These are phyloP conservation scores for Puccinia brachypodii DNA, from an alignment of 1,284 basidiomycete genomes.

Conservation along the genomic window DNA sequence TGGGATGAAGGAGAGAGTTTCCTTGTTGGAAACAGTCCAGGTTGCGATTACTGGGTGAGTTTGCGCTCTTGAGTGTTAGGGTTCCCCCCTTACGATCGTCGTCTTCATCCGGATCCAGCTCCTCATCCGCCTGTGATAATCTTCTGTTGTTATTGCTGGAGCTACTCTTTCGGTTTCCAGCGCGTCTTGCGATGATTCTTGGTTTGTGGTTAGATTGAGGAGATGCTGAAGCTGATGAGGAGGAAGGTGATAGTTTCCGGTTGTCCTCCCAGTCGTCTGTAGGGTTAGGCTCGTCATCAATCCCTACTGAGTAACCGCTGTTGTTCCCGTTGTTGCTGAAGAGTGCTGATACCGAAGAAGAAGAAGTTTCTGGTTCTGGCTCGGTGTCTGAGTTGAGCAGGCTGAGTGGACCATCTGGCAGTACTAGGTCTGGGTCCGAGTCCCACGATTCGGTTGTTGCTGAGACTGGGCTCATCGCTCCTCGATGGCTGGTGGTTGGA, in stretches of 20 bases:
- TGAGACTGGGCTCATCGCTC: background rate
- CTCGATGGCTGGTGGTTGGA: background rate
- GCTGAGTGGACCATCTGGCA: conserved; percentile 43
- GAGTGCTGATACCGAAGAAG: conserved; percentile 24
- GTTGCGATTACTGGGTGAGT: background rate
- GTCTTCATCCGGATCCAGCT: background rate
- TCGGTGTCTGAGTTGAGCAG: conserved; percentile 45
- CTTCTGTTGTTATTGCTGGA: too few species aligned
- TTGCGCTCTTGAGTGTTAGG: conserved; percentile 10
- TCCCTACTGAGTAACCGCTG: background rate
- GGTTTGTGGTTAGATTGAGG: background rate
- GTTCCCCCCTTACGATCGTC: background rate
- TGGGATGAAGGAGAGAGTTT: background rate
- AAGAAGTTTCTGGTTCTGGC: conserved; percentile 27
- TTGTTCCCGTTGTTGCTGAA: conserved; percentile 27
- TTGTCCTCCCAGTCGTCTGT: conserved; percentile 2
- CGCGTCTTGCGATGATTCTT: background rate
- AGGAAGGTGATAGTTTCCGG: background rate
- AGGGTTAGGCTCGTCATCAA: conserved; percentile 2
- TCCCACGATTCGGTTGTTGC: conserved; percentile 47
- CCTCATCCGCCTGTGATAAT: background rate
- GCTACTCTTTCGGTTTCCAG: background rate
- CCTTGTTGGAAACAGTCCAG: background rate
- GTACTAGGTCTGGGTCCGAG: conserved; percentile 40
- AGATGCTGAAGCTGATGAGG: background rate